Base-by-base conservation (phyloP, 2,329 filamentous ascomycete species). In the Claviceps sp. region DNA sequence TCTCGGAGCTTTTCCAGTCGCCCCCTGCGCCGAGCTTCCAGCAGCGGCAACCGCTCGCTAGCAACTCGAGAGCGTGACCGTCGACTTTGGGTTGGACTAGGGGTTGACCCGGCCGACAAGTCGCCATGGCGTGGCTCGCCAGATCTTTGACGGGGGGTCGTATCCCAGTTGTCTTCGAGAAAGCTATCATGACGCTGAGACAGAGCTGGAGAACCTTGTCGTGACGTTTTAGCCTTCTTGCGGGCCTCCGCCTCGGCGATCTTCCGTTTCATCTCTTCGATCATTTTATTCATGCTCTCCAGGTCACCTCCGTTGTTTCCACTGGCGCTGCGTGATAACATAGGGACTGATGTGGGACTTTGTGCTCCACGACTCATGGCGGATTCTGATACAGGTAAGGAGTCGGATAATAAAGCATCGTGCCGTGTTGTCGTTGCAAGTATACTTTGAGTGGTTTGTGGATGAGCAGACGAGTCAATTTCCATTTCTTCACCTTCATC, bases 401-500 rank as follows among this genome's bases (percentile, higher is more conserved):
- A 69, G 51, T 75, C 70, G 6, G 72, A 69, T 18, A 76, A 65
- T 0, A 69, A 65, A 8, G 59, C 59, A 26, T 67, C 64, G 50
- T 61, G 66, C 46, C 66, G 67, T n/a, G 62, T 59, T 1, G 67
- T 59, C 3, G 61, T 62, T 5, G 58, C 60, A 18, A 54, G 61
- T 11, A 62, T 62, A 22, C 67, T 66, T 5, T 64, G 59, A 2
- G 66, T 60, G 16, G 65, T 62, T 24, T 66, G 59, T 3, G 70
- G 70, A 22, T 75, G 72, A 30, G 67, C 70, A 9, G 72, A 74
- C 47, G 76, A 79, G 26, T 79, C 79, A 24, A 84, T 73, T 52
- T 82, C 81, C 47, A 82, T 74, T 57, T 82, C 79, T 52, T 80
- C 78, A 48, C 79, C 76, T 37, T 76, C 74, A 56, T 82, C 79